Evolutionary conservation across 1,284 basidiomycete species (phyloP), one percentile per base, ranked within the genome.

Genomic region (Pseudozyma sp.): DNA sequence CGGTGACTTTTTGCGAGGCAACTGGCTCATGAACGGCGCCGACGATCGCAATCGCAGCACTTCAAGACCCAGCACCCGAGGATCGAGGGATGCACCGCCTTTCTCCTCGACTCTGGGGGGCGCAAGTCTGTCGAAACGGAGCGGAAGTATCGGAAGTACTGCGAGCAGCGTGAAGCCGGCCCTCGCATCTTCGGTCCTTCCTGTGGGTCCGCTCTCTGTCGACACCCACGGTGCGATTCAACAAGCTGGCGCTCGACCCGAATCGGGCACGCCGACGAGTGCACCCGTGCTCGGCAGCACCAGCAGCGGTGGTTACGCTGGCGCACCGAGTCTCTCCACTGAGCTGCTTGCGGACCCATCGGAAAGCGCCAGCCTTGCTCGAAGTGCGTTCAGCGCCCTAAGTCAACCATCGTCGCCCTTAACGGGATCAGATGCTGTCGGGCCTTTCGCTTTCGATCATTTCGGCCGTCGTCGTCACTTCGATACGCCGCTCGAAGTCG

Each of bases 351-450:
- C 40, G 9, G 53, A 64, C 37, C 47, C 67, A 0, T 19, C 63
- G 1, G 62, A 66, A 24, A 64, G 53, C 16, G 35, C 56, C 5
- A 63, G 68, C 37, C 47, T 69, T 11, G 48, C 54, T 13, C 54
- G 50, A 11, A 60, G 43, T 31, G 68, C 58, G 8, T 75, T 70
- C 49, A 55, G 63, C 24, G 63, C 67, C 6, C 34, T 54, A 1
- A 75, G 72, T 29, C 72, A 75, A 37, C 72, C 72, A 2, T 67
- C 72, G 29, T 75, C 72, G 37, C 72, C 72, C 3, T 51, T 69
- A n/a, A 40, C 57, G 4, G 42, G 44, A 14, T 52, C 53, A 7
- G 61, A 59, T 14, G 56, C 19, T 6, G 49, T 19, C 1, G 54
- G 49, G 33, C 48, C 63, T 0, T 61, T 67, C 35, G 64, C 60